Evolutionary conservation across 2,329 filamentous ascomycete genomes (phyloP), one percentile per base, ranked within the genome.

Genomic region (Alternaria sp.): DNA sequence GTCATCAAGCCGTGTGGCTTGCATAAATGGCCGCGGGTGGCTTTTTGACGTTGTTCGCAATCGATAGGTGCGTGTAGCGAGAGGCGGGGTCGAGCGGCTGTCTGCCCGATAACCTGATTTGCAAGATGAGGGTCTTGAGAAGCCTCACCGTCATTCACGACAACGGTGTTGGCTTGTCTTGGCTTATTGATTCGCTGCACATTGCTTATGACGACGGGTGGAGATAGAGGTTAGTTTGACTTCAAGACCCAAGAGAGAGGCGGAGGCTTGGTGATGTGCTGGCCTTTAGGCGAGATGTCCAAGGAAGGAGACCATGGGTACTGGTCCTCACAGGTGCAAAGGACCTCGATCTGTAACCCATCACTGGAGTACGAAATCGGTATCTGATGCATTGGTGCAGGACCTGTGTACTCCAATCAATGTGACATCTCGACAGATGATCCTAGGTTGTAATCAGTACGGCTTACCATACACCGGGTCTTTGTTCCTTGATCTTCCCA

Each of bases 81-180:
- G 46, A 28, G 42, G 46, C 30, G 46, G 46, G 46, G 46, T 49
- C 36, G 20, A 36, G 46, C 36, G 18, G 30, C 46, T 48, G 20
- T 18, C 18, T 22, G 30, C 18, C 20, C 46, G 14, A 49, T 26
- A 49, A 49, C 46, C 32, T 49, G 46, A 34, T 36, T 49, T 49
- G 30, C 14, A 20, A 22, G 9, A 20, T 3, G 12, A 38, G 46
- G 18, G 20, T 24, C 4, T 5, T 24, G 20, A 18, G 11, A 49
- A 49, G 46, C 30, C 46, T 49, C 46, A 14, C 22, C 46, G 20
- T 49, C 46, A 49, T 49, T 5, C 7, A 36, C 46, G 46, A 49
- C 30, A 36, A 38, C 30, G 46, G 8, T 30, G 28, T 38, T 18
- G 5, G 14, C 20, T 38, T n/a, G 46, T 24, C 8, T 36, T 26